phyloP scores from a whole-genome alignment of 495 filamentous ascomycete genomes.

The Parathielavia hyrcaniae region DNA sequence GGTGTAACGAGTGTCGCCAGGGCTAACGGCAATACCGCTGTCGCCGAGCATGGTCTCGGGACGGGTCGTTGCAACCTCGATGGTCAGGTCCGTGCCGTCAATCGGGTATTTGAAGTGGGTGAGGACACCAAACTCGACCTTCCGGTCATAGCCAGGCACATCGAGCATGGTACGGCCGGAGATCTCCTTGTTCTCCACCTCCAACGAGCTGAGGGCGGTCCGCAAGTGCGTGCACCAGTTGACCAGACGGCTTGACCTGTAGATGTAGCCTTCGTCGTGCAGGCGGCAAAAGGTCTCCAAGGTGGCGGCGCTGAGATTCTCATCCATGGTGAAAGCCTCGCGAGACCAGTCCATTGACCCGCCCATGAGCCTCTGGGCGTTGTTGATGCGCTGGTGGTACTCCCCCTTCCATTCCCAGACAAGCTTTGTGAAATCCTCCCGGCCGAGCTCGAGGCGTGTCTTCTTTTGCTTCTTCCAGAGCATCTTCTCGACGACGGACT shows the following conservation, averaged over 20 bases:
- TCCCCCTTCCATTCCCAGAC: slow-evolving; percentile 56
- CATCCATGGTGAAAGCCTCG: slow-evolving; percentile 68
- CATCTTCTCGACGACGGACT: slow-evolving; percentile 56
- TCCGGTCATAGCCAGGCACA: slow-evolving; percentile 64
- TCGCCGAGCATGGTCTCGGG: slow-evolving; percentile 71
- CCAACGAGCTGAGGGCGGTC: slow-evolving; percentile 60
- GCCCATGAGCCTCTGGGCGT: slow-evolving; percentile 50
- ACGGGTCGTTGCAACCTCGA: slow-evolving; percentile 66
- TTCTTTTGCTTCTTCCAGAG: slow-evolving; percentile 48
- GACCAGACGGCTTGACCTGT: slow-evolving; percentile 61
- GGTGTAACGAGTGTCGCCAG: slow-evolving; percentile 59
- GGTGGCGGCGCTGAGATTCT: slow-evolving; percentile 55
- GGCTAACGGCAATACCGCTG: slow-evolving; percentile 63
- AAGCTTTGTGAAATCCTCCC: slow-evolving; percentile 48
- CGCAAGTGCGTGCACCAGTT: slow-evolving; percentile 62
- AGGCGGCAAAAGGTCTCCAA: slow-evolving; percentile 61
- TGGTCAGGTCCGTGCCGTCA: slow-evolving; percentile 54
- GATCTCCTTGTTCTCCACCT: slow-evolving; percentile 62
- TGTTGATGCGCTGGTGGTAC: slow-evolving; percentile 52
- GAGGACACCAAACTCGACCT: slow-evolving; percentile 67
- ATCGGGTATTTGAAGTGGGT: slow-evolving; percentile 66
- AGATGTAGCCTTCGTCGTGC: slow-evolving; percentile 64
- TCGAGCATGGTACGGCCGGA: slow-evolving; percentile 58
- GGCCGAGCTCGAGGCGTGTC: slow-evolving; percentile 52
- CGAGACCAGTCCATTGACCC: slow-evolving; percentile 63